A percentile compares a stretch with the other conserved stretches of the same genome.
These are phyloP conservation scores for Eucalyptus erythrocorys DNA, from an alignment of 345 rosid species.

Conservation along the genomic window DNA sequence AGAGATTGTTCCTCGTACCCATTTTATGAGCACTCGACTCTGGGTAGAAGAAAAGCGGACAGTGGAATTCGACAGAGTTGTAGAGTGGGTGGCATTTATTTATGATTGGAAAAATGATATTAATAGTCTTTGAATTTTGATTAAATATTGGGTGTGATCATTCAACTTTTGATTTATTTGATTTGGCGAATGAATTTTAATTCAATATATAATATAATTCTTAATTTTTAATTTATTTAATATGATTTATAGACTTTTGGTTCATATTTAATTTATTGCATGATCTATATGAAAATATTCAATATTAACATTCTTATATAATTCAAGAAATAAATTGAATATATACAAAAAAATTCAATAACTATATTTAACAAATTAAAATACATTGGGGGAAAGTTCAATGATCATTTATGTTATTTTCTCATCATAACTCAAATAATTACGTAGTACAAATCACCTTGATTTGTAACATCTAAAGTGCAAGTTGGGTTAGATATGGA, in stretches of 20 bases:
- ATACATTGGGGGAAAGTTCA: neutral
- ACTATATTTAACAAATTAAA: too few relatives aligned
- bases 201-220: too few relatives aligned
- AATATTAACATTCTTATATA: too few relatives aligned
- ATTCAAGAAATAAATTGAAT: neutral
- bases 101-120: neutral
- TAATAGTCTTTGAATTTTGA: too few relatives aligned
- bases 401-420: too few relatives aligned
- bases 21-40: neutral
- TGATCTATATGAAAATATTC: too few relatives aligned
- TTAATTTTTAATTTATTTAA: neutral
- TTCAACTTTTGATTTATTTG: too few relatives aligned
- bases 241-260: neutral
- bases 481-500: neutral
- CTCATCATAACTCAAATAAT: rapidly evolving
- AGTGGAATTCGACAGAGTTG: neutral
- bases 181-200: too few relatives aligned
- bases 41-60: neutral
- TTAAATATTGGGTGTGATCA: too few relatives aligned
- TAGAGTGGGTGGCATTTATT: neutral
- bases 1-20: neutral
- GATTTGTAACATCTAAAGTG: neutral
- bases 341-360: too few relatives aligned
- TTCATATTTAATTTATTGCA: too few relatives aligned
- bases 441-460: neutral